Percentiles rank a stretch among this genome's conserved stretches.
phyloP scores from a whole-genome alignment of 2,329 filamentous ascomycete genomes.

The Intubia oerlemansii region DNA sequence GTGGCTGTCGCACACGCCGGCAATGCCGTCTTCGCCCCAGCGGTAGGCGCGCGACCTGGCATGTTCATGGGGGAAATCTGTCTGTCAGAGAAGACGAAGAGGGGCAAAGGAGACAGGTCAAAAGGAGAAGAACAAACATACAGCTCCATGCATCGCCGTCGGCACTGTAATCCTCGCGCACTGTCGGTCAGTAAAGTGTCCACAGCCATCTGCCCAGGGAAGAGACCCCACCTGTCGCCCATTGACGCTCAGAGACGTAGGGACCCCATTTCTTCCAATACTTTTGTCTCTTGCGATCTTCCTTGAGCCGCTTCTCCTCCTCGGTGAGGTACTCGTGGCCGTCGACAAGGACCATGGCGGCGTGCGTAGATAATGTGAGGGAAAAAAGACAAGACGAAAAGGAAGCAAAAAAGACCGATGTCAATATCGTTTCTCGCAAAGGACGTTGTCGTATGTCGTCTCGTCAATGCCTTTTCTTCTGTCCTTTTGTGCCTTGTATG shows the following conservation, averaged over 20 bases:
- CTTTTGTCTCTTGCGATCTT: constrained; percentile 62
- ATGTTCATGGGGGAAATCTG: constrained; percentile 88
- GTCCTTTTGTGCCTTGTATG: too few relatives aligned
- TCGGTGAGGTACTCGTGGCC: constrained; percentile 69
- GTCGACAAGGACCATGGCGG: constrained; percentile 70
- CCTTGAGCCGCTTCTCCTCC: constrained; percentile 75
- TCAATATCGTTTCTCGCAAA: too few relatives aligned
- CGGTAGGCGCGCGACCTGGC: constrained; percentile 73
- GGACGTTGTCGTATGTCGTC: too few relatives aligned
- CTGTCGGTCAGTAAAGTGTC: constrained; percentile 5
- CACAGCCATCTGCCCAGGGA: not conserved
- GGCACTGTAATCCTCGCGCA: constrained; percentile 61
- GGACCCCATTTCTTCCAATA: constrained; percentile 99
- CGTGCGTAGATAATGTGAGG: too few relatives aligned
- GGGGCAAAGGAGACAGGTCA: not conserved
- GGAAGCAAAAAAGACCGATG: too few relatives aligned
- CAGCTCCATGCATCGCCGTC: constrained; percentile 92
- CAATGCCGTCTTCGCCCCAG: constrained; percentile 95
- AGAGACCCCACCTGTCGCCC: constrained; percentile 56
- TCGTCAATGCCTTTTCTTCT: too few relatives aligned
- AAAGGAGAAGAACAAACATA: constrained; percentile 25
- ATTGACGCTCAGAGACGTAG: constrained; percentile 84
- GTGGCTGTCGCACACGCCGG: constrained; percentile 80
- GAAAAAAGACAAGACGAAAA: too few relatives aligned
- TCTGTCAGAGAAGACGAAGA: too few relatives aligned